Base-by-base conservation (phyloP, 1,139 yeast species). In the Pichia sp. region DNA sequence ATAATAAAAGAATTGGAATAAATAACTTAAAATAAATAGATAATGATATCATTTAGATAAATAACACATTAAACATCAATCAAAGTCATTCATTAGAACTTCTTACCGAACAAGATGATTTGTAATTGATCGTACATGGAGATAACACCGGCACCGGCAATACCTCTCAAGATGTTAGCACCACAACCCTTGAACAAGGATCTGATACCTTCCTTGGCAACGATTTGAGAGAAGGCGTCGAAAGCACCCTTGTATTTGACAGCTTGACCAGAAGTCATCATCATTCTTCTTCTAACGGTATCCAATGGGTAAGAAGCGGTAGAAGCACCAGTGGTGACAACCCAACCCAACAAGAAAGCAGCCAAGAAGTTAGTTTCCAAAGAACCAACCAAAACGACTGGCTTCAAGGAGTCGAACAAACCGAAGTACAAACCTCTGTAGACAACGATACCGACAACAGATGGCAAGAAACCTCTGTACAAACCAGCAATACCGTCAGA, bases 401-500 rank as follows among this genome's bases (percentile, higher is more conserved):
- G 90, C 79, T 84, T 84, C 66, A 84, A 75, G 64, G 90, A 83
- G 74, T 84, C 90, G 78, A 80, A 84, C 62, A 83, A 77, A 78
- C 90, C 90, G 71, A 84, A 84, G 85, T 84, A 84, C 63, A 84
- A 76, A 79, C 90, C 90, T 78, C 90, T 83, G 86, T 84, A 84
- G 63, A 83, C 89, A 70, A 84, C 74, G 70, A 84, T 84, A 74
- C 90, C 90, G 62, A 81, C 80, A 66, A 84, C 89, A 62, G 90
- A 84, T 68, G 89, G 89, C 69, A 84, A 81, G 83, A 84, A 84
- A 73, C 90, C 90, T 76, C 90, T 82, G 84, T 84, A 84, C 66
- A 84, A 79, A 76, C 90, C 90, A 64, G 84, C 85, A 71, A 84
- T 69, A 77, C 90, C 90, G 70, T 84, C 90, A 62, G 87, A 66